A percentile compares a stretch with the other conserved stretches of the same genome.
These are phyloP conservation scores for Trichophyton verrucosum DNA, from an alignment of 2,329 filamentous ascomycete species.

Conservation along the genomic window DNA sequence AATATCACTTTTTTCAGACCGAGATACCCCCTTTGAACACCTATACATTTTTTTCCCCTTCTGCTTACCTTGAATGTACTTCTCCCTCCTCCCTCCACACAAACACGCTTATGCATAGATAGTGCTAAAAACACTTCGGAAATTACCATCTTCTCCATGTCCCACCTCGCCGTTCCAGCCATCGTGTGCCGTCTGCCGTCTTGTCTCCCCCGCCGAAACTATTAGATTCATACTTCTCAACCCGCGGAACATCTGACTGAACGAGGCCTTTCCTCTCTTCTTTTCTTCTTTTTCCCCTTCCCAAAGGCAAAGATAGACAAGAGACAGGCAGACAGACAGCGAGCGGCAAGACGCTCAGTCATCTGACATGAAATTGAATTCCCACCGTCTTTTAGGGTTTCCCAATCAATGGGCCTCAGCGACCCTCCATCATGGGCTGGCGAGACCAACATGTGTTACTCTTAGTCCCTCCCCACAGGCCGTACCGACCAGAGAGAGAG, in stretches of 20 bases:
- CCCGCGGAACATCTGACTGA: neutral
- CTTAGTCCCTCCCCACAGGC: neutral
- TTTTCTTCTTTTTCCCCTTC: neutral
- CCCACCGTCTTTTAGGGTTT: neutral
- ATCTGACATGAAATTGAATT: conserved; percentile 1
- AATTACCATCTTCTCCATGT: neutral
- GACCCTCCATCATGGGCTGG: neutral
- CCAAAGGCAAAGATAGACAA: neutral
- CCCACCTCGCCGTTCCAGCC: neutral
- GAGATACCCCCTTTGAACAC: conserved; percentile 2
- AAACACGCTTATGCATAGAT: neutral
- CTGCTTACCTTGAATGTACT: neutral
- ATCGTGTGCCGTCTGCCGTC: neutral
- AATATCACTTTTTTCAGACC: neutral
- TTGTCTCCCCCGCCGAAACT: neutral
- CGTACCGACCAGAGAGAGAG: no score
- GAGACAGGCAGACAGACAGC: neutral
- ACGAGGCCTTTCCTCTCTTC: neutral
- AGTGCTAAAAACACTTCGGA: neutral
- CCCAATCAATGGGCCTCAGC: neutral
- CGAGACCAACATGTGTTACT: neutral
- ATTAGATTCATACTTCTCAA: neutral
- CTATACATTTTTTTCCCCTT: neutral
- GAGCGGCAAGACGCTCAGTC: neutral
- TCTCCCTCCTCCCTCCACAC: neutral